phyloP scores from a whole-genome alignment of 179 eudicot genomes.

The Amaranthus tricolor region DNA sequence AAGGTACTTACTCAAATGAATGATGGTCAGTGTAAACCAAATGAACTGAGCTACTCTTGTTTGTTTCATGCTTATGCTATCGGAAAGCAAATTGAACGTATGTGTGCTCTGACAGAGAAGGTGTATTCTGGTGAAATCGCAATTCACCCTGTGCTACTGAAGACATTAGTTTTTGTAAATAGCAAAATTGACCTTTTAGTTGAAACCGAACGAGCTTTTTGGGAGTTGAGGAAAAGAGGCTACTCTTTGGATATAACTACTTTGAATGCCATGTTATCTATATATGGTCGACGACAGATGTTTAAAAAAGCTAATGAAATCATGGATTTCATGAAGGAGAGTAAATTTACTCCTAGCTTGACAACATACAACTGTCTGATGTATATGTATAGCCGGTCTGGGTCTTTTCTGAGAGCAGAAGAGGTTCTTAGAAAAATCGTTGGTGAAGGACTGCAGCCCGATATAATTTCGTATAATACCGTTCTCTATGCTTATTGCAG shows the following conservation, averaged over 20 bases:
- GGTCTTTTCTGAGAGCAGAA: constrained; percentile 58
- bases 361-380: constrained; percentile 82
- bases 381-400: constrained; percentile 75
- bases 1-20: constrained; percentile 74
- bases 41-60: constrained; percentile 71
- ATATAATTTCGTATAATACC: constrained; percentile 82
- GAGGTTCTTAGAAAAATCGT: constrained; percentile 57
- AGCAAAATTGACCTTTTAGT: constrained; percentile 65
- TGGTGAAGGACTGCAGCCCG: constrained; percentile 66
- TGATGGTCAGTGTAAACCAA: constrained; percentile 57
- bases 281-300: constrained; percentile 86
- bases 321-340: constrained; percentile 58
- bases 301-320: constrained; percentile 58
- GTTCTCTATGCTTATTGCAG: constrained; percentile 80
- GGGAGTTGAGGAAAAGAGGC: constrained; percentile 60
- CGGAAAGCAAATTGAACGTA: constrained; percentile 61
- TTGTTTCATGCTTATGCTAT: constrained; percentile 92
- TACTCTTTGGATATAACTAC: constrained; percentile 61
- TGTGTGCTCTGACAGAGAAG: constrained; percentile 56
- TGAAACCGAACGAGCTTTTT: constrained; percentile 82
- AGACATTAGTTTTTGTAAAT: constrained; percentile 78
- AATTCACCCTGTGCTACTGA: constrained; percentile 54
- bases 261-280: constrained; percentile 79
- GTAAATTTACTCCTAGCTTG: constrained; percentile 73
- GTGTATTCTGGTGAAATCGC: constrained; percentile 67